These are phyloP conservation scores for Ophioceras dolichostomum DNA, from an alignment of 2,329 filamentous ascomycete genomes.

Conservation along the genomic window DNA sequence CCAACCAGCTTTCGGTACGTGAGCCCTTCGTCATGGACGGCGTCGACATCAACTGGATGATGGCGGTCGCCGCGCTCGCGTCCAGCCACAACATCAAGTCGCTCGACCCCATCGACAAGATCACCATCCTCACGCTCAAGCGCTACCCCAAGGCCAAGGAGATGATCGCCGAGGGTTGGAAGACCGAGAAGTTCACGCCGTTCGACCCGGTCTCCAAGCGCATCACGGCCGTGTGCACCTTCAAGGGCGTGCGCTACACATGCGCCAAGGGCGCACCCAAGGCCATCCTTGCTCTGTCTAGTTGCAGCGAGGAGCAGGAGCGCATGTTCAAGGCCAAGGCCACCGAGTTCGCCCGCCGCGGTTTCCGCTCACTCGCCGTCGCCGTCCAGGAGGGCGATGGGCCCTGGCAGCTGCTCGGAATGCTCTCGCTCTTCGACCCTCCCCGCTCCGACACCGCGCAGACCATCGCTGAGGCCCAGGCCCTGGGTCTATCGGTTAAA, in stretches of 20 bases:
- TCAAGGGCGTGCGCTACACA: conserved; percentile 57
- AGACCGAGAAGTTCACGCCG: conserved; percentile 64
- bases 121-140: conserved; percentile 64
- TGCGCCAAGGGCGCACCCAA: conserved; percentile 71
- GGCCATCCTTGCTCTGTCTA: conserved; percentile 57
- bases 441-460: conserved; percentile 69
- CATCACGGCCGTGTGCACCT: conserved; percentile 57
- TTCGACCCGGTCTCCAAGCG: conserved; percentile 74
- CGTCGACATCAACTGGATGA: conserved; percentile 74
- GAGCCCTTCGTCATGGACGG: conserved; percentile 68
- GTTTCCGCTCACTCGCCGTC: conserved; percentile 71
- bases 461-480: conserved; percentile 64
- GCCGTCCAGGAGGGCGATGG: conserved; percentile 62
- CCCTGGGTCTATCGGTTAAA: conserved; percentile 67
- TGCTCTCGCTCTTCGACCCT: conserved; percentile 72
- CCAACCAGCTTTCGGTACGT: conserved; percentile 64
- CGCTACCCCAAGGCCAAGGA: conserved; percentile 67
- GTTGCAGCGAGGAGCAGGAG: conserved; percentile 53
- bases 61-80: conserved; percentile 65
- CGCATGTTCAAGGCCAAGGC: conserved; percentile 61
- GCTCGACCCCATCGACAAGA: conserved; percentile 68
- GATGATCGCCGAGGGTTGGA: conserved; percentile 63
- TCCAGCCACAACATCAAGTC: conserved; percentile 72
- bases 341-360: conserved; percentile 63
- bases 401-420: conserved; percentile 60